phyloP scores from a whole-genome alignment of 768 basidiomycete genomes.

The Cystobasidium onofrii region DNA sequence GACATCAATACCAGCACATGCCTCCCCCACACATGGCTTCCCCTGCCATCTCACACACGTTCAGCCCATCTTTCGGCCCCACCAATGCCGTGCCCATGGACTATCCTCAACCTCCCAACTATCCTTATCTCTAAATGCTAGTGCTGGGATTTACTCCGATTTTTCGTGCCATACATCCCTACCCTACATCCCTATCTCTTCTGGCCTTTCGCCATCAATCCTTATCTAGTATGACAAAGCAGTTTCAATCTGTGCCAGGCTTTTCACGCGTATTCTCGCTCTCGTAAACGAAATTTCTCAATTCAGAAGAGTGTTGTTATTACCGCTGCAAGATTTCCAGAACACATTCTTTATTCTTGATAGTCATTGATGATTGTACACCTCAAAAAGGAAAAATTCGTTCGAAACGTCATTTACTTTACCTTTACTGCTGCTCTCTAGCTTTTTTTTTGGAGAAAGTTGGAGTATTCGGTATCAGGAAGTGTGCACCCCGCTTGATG shows the following conservation, averaged over 20 bases:
- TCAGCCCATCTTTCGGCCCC: slow-evolving; percentile 29
- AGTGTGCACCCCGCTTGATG: too few relatives aligned
- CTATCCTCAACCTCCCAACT: slow-evolving; percentile 27
- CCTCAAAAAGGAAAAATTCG: too few relatives aligned
- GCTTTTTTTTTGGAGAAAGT: background rate
- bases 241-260: background rate
- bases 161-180: background rate
- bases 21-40: slow-evolving; percentile 22
- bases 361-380: background rate
- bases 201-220: background rate
- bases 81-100: slow-evolving; percentile 24
- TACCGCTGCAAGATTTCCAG: background rate
- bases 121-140: slow-evolving; percentile 23
- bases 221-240: too few relatives aligned
- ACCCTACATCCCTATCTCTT: background rate
- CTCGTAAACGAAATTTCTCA: background rate
- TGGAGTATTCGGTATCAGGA: background rate
- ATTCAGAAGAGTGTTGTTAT: background rate
- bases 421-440: background rate
- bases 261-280: background rate
- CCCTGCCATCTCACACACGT: slow-evolving; percentile 20
- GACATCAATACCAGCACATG: slow-evolving; percentile 21
- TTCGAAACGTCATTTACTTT: background rate
- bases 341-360: background rate
- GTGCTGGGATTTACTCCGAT: background rate